Percentiles rank a stretch among this genome's conserved stretches.
phyloP scores from a whole-genome alignment of 192 early-diverging fungal genomes.

The Tieghemiomyces parasiticus region DNA sequence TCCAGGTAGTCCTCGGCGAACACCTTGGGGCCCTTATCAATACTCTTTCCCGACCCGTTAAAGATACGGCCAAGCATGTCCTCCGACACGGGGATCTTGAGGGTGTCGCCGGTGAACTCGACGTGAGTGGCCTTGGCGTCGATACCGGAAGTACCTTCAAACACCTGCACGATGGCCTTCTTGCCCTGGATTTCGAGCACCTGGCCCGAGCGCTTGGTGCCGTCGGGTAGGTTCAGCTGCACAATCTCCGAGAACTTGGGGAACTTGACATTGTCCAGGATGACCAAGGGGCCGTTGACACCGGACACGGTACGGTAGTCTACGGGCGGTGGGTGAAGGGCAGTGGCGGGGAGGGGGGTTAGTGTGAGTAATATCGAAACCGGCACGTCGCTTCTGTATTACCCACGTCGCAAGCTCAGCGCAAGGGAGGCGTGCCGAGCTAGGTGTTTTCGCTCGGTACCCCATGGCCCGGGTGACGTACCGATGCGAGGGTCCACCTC shows the following conservation, averaged over 20 bases:
- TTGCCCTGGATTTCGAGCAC: constrained; percentile 96
- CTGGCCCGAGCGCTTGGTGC: constrained; percentile 85
- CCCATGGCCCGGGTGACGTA: too few species aligned
- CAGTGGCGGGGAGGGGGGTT: constrained; percentile 6
- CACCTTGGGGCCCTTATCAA: constrained; percentile 98
- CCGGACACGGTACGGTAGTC: constrained; percentile 96
- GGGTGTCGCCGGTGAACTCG: constrained; percentile 89
- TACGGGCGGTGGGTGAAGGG: constrained; percentile 22
- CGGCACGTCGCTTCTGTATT: too few species aligned
- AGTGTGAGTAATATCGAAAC: too few species aligned
- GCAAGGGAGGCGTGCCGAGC: too few species aligned
- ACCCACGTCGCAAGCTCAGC: too few species aligned
- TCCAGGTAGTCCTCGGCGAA: constrained; percentile 99
- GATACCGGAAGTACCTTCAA: constrained; percentile 93
- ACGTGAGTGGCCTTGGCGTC: constrained; percentile 93
- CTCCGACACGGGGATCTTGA: constrained; percentile 95
- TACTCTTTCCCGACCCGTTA: constrained; percentile 98
- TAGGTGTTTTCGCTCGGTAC: too few species aligned
- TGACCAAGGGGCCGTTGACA: constrained; percentile 96
- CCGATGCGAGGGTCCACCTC: constrained; percentile 73
- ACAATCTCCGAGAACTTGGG: constrained; percentile 97
- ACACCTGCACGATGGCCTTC: constrained; percentile 92
- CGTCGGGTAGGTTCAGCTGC: constrained; percentile 91
- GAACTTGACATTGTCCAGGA: constrained; percentile 98
- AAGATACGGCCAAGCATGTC: constrained; percentile 99